Evolutionary conservation across 139 green algal genomes (phyloP).

Genomic region (Picochlorum sp.): DNA sequence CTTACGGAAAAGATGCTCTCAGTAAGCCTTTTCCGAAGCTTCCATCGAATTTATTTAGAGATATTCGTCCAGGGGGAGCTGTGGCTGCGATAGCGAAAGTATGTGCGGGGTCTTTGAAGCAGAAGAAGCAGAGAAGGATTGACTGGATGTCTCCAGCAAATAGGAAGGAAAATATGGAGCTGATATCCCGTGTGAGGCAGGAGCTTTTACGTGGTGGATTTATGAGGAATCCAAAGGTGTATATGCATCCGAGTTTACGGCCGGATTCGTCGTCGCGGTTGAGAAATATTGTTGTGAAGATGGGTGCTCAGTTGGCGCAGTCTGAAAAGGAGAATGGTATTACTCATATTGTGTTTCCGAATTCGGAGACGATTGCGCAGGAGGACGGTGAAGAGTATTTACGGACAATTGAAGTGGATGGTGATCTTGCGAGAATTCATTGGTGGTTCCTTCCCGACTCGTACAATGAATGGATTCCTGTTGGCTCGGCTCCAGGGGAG

Average conservation of each 20-base stretch:
- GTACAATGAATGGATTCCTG: conserved; percentile 71
- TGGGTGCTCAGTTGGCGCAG: conserved; percentile 24
- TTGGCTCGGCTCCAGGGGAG: conserved; percentile 31
- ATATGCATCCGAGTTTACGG: conserved; percentile 23
- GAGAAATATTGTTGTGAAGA: conserved; percentile 4
- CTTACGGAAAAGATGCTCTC: conserved; percentile 48
- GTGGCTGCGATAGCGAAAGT: conserved; percentile 45
- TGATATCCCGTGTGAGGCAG: conserved; percentile 38
- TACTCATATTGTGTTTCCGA: conserved; percentile 69
- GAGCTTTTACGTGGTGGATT: conserved; percentile 45
- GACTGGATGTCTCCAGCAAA: conserved; percentile 48
- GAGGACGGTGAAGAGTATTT: conserved; percentile 66
- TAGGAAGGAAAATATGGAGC: conserved; percentile 55
- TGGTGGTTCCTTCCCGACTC: conserved; percentile 76
- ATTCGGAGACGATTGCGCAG: conserved; percentile 50
- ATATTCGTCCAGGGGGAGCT: conserved; percentile 33
- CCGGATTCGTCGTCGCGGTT: neutral
- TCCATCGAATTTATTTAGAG: conserved; percentile 31
- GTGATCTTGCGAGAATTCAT: conserved; percentile 50
- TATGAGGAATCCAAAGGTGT: conserved; percentile 38
- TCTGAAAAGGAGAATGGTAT: conserved; percentile 37
- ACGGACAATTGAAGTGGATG: conserved; percentile 49
- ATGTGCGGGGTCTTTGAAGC: conserved; percentile 43
- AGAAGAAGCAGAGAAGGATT: conserved; percentile 39
- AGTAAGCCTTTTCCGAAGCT: conserved; percentile 44